Evolutionary conservation across 768 basidiomycete species (phyloP).

Genomic region (Amanita inopinata): DNA sequence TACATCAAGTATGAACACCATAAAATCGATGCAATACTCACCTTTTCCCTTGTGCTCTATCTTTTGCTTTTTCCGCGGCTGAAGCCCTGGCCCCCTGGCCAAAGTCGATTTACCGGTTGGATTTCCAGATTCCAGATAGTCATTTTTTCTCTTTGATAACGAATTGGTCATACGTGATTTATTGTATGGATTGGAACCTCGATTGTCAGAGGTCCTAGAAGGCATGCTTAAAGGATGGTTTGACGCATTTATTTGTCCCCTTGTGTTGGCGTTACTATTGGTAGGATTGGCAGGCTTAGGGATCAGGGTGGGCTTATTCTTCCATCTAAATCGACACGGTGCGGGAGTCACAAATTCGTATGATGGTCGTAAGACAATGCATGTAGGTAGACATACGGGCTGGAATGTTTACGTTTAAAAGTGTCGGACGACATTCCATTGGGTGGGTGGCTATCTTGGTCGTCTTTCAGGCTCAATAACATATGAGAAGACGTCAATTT

Average conservation of each 20-base stretch:
- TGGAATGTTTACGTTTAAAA: constrained; percentile 1
- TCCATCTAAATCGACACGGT: constrained; percentile 8
- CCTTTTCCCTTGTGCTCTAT: neutral
- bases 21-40: neutral
- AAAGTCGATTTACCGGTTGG: constrained; percentile 2
- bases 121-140: neutral
- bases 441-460: neutral
- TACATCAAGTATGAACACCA: neutral
- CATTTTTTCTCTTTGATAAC: neutral
- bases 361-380: neutral
- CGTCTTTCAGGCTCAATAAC: too few relatives aligned
- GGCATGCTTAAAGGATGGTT: neutral
- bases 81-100: neutral
- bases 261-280: neutral
- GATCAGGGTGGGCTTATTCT: constrained; percentile 3
- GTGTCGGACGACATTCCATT: neutral
- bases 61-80: neutral
- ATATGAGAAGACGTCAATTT: too few relatives aligned
- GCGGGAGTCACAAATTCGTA: neutral
- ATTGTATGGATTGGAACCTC: neutral
- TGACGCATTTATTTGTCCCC: neutral
- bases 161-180: neutral
- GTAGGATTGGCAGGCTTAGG: neutral
- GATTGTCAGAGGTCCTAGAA: neutral
- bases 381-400: constrained; percentile 3